Evolutionary conservation across 345 rosid genomes (phyloP), one percentile per base, ranked within the genome.

Genomic region (Bruguiera parviflora): DNA sequence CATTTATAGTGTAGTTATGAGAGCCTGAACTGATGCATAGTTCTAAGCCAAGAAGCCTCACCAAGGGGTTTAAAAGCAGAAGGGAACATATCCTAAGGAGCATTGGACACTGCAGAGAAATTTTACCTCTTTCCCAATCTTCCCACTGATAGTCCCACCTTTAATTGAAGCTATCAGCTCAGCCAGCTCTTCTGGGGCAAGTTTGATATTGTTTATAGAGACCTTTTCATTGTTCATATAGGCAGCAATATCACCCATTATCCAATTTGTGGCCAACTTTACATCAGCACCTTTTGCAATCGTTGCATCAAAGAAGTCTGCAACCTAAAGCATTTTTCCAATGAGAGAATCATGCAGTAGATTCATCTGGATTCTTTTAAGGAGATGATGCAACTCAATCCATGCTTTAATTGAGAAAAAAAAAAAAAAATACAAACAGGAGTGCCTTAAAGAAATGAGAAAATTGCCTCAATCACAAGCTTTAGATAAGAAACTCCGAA

Each of bases 161-260:
- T 86, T 86, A 62, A 94, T 94, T 8, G 96, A 80, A 69, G 93
- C 92, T 74, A 94, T 91, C 51, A 91, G 85, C 87, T 86, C 96
- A 64, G 89, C 87, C 37, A 94, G 84, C 86, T 94, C 95, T 59
- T 75, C 66, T 0, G 98, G 84, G n/a, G 74, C 77, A 73, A 94
- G 97, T 71, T 89, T 91, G 68, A 89, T 82, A 39, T 89, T 89
- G 61, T 74, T 83, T 71, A 89, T 85, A 53, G 95, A 83, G 67
- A 94, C 79, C 76, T 86, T 82, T 66, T 91, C 96, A 67, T 91
- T 88, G 75, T 94, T 94, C 90, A 89, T 75, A 72, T 87, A 88
- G 43, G 95, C 96, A 24, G 93, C 97, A 64, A 94, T 87, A 78
- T 94, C 98, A 10, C 97, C 84, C 93, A 91, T 94, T 69, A 94